Conservation (phyloP, 2,329 filamentous ascomycete genomes). For the Fusarium odoratissimum region DNA sequence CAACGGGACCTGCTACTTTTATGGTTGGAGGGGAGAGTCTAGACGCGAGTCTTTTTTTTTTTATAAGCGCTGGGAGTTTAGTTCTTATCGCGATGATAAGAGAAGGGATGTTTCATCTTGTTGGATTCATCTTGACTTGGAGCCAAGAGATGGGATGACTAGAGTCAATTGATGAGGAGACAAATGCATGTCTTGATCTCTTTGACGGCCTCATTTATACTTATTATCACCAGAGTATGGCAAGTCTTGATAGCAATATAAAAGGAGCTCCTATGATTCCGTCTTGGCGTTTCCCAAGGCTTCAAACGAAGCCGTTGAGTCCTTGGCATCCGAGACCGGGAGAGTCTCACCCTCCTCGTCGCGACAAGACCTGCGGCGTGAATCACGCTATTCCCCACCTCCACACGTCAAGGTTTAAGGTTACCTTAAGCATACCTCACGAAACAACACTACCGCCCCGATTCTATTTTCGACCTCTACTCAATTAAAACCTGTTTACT, state of each 20-base stretch:
- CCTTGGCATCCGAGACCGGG: conserved; percentile 12
- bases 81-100: neutral
- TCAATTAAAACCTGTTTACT: neutral
- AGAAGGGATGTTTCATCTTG: neutral
- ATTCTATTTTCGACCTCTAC: neutral
- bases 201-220: fast-evolving
- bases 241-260: neutral
- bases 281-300: neutral
- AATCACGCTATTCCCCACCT: neutral
- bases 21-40: neutral
- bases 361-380: conserved; percentile 11
- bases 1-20: neutral
- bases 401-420: conserved; percentile 11
- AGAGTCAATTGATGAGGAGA: neutral
- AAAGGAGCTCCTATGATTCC: too few species aligned
- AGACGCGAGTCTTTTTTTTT: neutral
- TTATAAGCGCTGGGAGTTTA: fast-evolving
- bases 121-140: fast-evolving
- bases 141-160: neutral
- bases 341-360: neutral
- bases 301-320: too few species aligned
- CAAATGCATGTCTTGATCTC: fast-evolving
- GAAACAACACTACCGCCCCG: neutral
- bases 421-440: conserved; percentile 14
- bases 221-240: fast-evolving